These are phyloP conservation scores for Panaeolus papilionaceus DNA, from an alignment of 768 basidiomycete genomes.

Conservation along the genomic window DNA sequence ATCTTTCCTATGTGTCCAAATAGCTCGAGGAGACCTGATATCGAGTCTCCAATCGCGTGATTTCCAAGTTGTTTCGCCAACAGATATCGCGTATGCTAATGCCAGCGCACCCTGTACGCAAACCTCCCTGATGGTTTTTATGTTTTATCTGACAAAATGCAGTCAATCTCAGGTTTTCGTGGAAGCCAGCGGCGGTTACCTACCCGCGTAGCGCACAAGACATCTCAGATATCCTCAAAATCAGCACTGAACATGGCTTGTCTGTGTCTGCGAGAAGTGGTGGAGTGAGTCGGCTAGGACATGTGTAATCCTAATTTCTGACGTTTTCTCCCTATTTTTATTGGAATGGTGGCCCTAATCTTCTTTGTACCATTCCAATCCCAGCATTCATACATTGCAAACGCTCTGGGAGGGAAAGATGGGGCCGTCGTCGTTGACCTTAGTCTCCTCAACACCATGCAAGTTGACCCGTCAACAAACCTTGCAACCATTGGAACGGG, in stretches of 20 bases:
- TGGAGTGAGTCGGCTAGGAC: slow-evolving; percentile 38
- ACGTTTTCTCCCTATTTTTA: not conserved
- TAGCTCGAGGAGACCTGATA: not conserved
- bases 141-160: not conserved
- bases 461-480: slow-evolving; percentile 34
- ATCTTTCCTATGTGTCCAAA: not conserved
- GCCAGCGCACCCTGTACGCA: slow-evolving; percentile 4
- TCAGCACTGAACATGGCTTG: slow-evolving; percentile 38
- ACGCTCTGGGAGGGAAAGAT: slow-evolving; percentile 47
- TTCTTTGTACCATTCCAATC: slow-evolving; percentile 25
- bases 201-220: slow-evolving; percentile 42
- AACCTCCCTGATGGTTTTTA: not conserved
- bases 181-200: slow-evolving; percentile 44
- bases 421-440: slow-evolving; percentile 50
- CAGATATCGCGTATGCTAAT: not conserved
- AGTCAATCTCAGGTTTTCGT: slow-evolving; percentile 48
- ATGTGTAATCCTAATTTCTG: slow-evolving; percentile 8
- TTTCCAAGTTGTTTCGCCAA: not conserved
- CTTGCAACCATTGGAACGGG: slow-evolving; percentile 45
- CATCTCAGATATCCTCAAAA: slow-evolving; percentile 42
- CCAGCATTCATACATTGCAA: slow-evolving; percentile 54
- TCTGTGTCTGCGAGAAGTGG: slow-evolving; percentile 51
- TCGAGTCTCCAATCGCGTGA: not conserved
- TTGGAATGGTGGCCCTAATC: no score
- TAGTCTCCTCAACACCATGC: slow-evolving; percentile 39